Evolutionary conservation across 768 basidiomycete species (phyloP).

Genomic region (Rhodotorula graminis): DNA sequence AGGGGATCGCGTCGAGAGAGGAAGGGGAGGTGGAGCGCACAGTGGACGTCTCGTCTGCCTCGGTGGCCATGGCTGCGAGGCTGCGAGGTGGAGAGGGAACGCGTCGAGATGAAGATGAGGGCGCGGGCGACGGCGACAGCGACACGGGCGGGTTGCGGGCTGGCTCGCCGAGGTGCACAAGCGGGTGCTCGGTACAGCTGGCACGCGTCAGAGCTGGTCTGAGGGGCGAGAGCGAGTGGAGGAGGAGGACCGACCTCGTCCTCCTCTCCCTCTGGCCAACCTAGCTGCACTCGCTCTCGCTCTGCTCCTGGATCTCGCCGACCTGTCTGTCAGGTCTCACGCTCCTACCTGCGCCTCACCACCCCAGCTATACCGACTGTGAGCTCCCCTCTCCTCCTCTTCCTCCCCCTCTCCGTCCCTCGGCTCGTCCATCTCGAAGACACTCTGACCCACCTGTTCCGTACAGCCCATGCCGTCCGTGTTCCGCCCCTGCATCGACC

Average conservation of each 20-base stretch:
- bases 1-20: not conserved
- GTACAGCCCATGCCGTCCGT: not conserved
- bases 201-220: not conserved
- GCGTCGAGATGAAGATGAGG: not conserved
- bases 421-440: not conserved
- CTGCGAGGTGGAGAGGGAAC: not conserved
- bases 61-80: constrained; percentile 16
- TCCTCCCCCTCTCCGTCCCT: not conserved
- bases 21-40: not conserved
- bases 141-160: not conserved
- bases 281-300: too few species aligned
- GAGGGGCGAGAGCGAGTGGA: too few species aligned
- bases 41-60: constrained; percentile 29
- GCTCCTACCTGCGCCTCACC: too few species aligned
- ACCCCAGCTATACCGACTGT: too few species aligned
- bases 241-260: too few species aligned
- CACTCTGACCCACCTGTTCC: not conserved
- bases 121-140: not conserved
- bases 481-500: constrained; percentile 93
- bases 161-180: not conserved
- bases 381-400: too few species aligned
- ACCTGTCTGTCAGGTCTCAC: too few species aligned
- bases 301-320: too few species aligned
- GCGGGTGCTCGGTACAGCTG: not conserved
- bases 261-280: not conserved